Base-by-base conservation (phyloP, 2,329 filamentous ascomycete genomes). In the Thielaviopsis populi region DNA sequence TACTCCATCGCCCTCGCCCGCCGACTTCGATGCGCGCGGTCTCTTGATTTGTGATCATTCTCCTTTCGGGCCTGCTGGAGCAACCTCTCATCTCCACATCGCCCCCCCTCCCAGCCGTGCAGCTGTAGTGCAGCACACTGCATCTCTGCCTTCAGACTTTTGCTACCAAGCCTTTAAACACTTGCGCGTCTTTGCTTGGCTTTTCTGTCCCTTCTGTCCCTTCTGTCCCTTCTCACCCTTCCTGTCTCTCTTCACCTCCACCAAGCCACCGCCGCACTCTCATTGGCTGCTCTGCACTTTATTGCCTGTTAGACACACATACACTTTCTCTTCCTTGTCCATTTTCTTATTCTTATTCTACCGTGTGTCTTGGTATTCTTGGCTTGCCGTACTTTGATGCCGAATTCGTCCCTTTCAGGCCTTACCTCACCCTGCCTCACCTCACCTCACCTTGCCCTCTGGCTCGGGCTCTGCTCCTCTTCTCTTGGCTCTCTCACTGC, bases 121-220 rank as follows among this genome's bases (percentile, higher is more conserved):
- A 56, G 53, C 27, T 27, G n/a, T 15, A 50, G 46, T 50, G 46
- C 46, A 50, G 46, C 22, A 50, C 22, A 17, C 27, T 56, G 53
- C 53, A 56, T 30, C 53, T 56, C 27, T 30, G 27, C 53, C 30
- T 56, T 37, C 53, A 56, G n/a, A 30, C 53, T 56, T 54, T 42
- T 42, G 33, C 37, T 40, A 41, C 22, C 56, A 33, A 56, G 41
- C 15, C 48, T 41, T 43, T 63, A 33, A n/a, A 40, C 22, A 63
- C 17, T 54, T 56, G 48, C 61, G 61, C 50, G 50, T 63, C 46
- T 58, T 63, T 43, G 61, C 61, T 58, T 58, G 50, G 48, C 61
- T 63, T 46, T 63, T 58, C 30, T 50, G 40, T 62, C 24, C 30
- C 30, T 61, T 48, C 22, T 3, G 17, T 10, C 37, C 33, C 15